Base-by-base conservation (phyloP, 2,329 filamentous ascomycete species). In the Nannizziopsis barbatae region DNA sequence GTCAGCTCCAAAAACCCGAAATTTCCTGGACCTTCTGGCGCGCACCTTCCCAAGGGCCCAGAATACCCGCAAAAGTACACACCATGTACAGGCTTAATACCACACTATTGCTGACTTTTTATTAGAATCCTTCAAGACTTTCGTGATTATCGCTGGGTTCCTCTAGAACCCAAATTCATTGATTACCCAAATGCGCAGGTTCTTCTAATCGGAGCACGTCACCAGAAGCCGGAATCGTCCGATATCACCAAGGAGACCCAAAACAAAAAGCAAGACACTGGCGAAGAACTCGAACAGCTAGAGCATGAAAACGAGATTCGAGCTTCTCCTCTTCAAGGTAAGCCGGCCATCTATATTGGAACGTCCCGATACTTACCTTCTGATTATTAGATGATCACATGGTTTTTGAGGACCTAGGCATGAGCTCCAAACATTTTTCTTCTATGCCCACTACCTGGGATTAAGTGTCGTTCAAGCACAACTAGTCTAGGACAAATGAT, bases 1-100 rank as follows among this genome's bases (percentile, higher is more conserved):
- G 65, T 90, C 45, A 86, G 81, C 55, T 80, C 84, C 27, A 87
- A 88, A 68, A 95, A 93, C 56, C 88, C 88, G 0, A 73, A 81
- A 49, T 79, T 75, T 32, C 73, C 79, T 2, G 79, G 80, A 0
- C 85, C 86, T 0, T 71, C 75, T 2, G 77, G 76, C 52, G 76
- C 79, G 1, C 73, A 71, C 40, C 68, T 93, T 1, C 78, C 79
- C 0, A 69, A 85, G 51, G 72, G 69, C 0, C 79, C 87, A 0
- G 76, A 83, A 2, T 94, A 82, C 63, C 78, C 86, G 0, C 71
- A 85, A 52, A 75, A 84, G 74, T 85, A 65, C 22, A 7, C 22
- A 4, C 22, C 66, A 77, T 65, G 6, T 8, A n/a, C 37, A 6
- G 10, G 11, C 6, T 40, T 41, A n/a, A 14, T 5, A 20, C 15